phyloP scores from a whole-genome alignment of 139 green algal genomes.

The Pleodorina starrii region DNA sequence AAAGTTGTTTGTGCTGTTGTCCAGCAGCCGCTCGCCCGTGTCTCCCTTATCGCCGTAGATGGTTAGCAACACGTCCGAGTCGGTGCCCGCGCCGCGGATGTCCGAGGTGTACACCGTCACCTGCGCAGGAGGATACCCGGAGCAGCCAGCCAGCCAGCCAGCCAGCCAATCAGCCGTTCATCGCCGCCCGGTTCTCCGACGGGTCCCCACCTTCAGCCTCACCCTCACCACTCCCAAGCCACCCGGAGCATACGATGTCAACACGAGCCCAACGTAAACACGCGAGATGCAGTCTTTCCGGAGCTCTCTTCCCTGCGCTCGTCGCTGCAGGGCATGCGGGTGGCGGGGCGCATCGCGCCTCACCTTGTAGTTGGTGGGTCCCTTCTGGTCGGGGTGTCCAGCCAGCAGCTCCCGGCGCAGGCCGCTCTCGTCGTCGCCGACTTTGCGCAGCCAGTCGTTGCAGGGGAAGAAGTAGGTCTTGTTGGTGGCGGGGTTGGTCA shows the following conservation, averaged over 20 bases:
- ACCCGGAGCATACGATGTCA: too few relatives aligned
- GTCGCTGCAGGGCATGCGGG: too few relatives aligned
- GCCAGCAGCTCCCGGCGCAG: constrained; percentile 59
- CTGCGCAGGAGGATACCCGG: too few relatives aligned
- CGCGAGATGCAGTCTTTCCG: too few relatives aligned
- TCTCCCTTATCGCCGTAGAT: constrained; percentile 62
- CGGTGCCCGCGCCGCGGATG: constrained; percentile 69
- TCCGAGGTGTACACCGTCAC: constrained; percentile 62
- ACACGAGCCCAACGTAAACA: too few relatives aligned
- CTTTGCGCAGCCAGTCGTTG: constrained; percentile 66
- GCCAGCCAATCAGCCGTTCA: too few relatives aligned
- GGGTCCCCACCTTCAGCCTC: too few relatives aligned
- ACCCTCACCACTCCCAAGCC: too few relatives aligned
- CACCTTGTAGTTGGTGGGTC: constrained; percentile 63
- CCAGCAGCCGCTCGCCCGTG: constrained; percentile 59
- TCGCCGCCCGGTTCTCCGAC: too few relatives aligned
- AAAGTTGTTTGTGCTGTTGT: constrained; percentile 65
- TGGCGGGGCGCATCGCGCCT: too few relatives aligned
- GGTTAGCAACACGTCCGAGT: constrained; percentile 67
- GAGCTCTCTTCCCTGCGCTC: too few relatives aligned
- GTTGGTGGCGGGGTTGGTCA: constrained; percentile 49
- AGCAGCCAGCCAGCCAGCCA: too few relatives aligned
- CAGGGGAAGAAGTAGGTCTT: constrained; percentile 67
- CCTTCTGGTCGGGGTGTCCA: constrained; percentile 46
- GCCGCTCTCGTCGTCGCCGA: constrained; percentile 50